Conservation (phyloP, 768 basidiomycete species). For the Lactifluus piperatus region DNA sequence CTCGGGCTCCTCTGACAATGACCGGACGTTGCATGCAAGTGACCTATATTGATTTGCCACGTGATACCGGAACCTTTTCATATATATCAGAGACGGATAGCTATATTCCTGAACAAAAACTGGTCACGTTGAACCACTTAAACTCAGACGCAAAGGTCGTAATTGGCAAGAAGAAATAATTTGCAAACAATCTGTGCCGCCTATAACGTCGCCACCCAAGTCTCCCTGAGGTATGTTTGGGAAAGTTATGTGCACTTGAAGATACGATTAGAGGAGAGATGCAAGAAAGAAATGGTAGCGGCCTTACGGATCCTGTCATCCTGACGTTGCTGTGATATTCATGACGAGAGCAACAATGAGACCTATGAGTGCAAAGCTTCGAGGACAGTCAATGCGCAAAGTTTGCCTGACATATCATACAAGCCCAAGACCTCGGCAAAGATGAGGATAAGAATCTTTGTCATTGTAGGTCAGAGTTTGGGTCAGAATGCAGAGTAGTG, state of each 20-base stretch:
- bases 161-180: background rate
- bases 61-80: background rate
- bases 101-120: constrained; percentile 1
- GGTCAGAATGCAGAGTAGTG: background rate
- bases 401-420: constrained; percentile 43
- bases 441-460: constrained; percentile 75
- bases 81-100: constrained; percentile 5
- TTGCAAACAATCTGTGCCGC: background rate
- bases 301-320: background rate
- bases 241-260: constrained; percentile 8
- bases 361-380: constrained; percentile 20
- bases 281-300: background rate
- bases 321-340: constrained; percentile 31
- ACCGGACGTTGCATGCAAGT: background rate
- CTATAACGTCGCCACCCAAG: background rate
- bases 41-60: background rate
- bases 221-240: background rate
- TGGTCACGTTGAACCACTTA: background rate
- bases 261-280: background rate
- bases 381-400: background rate
- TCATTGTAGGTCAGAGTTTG: background rate
- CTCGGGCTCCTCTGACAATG: too few species aligned
- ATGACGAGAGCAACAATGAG: constrained; percentile 47
- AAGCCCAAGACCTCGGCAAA: constrained; percentile 92
- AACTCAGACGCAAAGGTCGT: background rate